Conservation (phyloP, 768 basidiomycete species). For the Chalciporus pseudorubinellus region DNA sequence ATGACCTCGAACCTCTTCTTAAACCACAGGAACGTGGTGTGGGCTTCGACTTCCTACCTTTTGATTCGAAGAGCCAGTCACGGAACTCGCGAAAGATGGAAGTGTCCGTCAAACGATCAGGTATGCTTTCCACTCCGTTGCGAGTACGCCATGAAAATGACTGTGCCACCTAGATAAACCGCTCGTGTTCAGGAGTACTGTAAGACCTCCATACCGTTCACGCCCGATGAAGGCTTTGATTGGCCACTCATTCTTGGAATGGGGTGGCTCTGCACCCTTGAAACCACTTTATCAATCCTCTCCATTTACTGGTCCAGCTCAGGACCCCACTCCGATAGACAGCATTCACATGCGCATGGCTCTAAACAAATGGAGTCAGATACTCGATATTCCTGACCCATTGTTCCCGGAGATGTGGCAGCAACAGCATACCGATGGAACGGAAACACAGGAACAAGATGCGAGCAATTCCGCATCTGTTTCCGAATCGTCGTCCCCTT, state of each 20-base stretch:
- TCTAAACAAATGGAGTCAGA: conserved; percentile 35
- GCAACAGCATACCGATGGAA: not conserved
- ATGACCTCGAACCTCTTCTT: conserved; percentile 31
- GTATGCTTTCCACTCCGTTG: conserved; percentile 13
- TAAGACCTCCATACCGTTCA: conserved; percentile 28
- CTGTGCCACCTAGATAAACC: conserved; percentile 10
- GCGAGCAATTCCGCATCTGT: not conserved
- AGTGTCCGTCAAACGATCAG: conserved; percentile 23
- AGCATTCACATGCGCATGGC: conserved; percentile 30
- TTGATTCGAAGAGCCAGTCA: not conserved
- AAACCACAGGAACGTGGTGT: conserved; percentile 8
- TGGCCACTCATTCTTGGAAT: conserved; percentile 32
- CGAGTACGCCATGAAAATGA: not conserved
- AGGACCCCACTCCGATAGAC: conserved; percentile 15
- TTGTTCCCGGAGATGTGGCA: conserved; percentile 31
- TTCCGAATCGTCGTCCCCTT: not conserved
- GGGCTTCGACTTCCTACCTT: not conserved
- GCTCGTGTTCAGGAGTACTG: conserved; percentile 20
- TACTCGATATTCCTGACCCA: conserved; percentile 30
- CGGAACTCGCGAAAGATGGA: conserved; percentile 2
- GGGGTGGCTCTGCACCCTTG: conserved; percentile 32
- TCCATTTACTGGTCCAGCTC: conserved; percentile 21
- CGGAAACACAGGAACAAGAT: conserved; percentile 5
- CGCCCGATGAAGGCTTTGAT: conserved; percentile 29
- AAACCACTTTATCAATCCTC: conserved; percentile 30